Percentiles rank a stretch among this genome's conserved stretches.
phyloP scores from a whole-genome alignment of 179 eudicot genomes.

The Beta lomatogona region DNA sequence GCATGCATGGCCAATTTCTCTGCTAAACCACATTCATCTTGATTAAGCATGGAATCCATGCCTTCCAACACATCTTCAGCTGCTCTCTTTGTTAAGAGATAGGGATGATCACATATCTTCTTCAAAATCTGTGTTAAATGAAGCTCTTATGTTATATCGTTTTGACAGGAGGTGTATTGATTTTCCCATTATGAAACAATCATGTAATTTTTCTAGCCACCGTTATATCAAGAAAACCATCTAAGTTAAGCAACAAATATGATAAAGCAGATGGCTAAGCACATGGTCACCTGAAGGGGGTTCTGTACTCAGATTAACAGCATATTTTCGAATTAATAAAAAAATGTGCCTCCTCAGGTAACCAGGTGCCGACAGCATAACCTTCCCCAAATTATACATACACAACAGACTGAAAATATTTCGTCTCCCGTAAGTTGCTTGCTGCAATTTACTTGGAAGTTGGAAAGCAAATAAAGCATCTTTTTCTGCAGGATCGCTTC shows the following conservation, averaged over 20 bases:
- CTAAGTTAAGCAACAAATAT: background rate
- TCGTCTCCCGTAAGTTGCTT: background rate
- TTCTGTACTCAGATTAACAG: background rate
- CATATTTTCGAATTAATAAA: too few species aligned
- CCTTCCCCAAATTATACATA: background rate
- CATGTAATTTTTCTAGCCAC: background rate
- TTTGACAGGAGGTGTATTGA: background rate
- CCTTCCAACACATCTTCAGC: constrained; percentile 98
- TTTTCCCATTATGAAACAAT: background rate
- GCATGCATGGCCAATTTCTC: constrained; percentile 90
- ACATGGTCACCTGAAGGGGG: background rate
- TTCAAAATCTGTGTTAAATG: constrained; percentile 69
- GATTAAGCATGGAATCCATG: constrained; percentile 73
- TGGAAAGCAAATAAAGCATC: background rate
- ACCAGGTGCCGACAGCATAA: background rate
- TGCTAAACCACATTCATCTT: constrained; percentile 73
- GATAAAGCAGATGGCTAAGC: background rate
- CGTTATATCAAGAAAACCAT: background rate
- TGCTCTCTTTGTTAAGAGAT: constrained; percentile 91
- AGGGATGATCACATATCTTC: constrained; percentile 99
- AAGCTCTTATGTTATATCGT: background rate
- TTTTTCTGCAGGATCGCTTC: background rate
- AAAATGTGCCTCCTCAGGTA: background rate
- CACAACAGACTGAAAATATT: background rate
- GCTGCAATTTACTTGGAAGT: background rate